Evolutionary conservation across 305 asterid species (phyloP), one percentile per base, ranked within the genome.

Genomic region (Caryopteris hybrid): DNA sequence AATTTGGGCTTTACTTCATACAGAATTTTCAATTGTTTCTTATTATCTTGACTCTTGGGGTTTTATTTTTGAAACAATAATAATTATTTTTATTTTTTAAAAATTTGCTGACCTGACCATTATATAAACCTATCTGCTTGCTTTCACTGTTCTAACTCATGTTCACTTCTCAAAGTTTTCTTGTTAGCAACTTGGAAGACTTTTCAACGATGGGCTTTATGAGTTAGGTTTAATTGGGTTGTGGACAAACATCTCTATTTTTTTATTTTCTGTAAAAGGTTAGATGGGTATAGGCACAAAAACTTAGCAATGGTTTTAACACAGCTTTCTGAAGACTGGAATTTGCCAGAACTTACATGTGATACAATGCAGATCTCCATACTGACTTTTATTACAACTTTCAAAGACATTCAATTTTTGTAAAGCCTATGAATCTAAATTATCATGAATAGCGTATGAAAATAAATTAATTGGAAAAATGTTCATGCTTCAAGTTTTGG

Each of bases 401-500:
- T 61, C 66, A 16, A 38, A 39, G 31, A 66, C 39, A 64, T 20
- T 41, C 46, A 52, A 55, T 16, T 13, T 31, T 25, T 14, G 6
- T 56, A n/a, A 59, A 69, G 54, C 62, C 61, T 45, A 6, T 27
- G 10, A 7, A 8, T 51, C 18, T 17, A 41, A 29, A 52, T 21
- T 53, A 50, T 54, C 56, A 12, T 21, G n/a, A 36, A 50, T 20
- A 12, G 7, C 12, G 42, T 25, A 23, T 61, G 63, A 36, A 61
- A 27, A 51, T 42, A 39, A 39, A 43, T 25, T n/a, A 11, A 3
- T 22, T 52, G 54, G 54, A 59, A 57, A 54, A 43, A 47, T 56
- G 55, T 34, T 46, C 52, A 41, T 60, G 64, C 38, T 61, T 33
- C 43, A 45, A 10, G 17, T 20, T 65, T 9, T 73, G 68, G 36